Percentiles rank a stretch among this genome's conserved stretches.
These are phyloP conservation scores for Suillus sp. DNA, from an alignment of 768 basidiomycete genomes.

Conservation along the genomic window DNA sequence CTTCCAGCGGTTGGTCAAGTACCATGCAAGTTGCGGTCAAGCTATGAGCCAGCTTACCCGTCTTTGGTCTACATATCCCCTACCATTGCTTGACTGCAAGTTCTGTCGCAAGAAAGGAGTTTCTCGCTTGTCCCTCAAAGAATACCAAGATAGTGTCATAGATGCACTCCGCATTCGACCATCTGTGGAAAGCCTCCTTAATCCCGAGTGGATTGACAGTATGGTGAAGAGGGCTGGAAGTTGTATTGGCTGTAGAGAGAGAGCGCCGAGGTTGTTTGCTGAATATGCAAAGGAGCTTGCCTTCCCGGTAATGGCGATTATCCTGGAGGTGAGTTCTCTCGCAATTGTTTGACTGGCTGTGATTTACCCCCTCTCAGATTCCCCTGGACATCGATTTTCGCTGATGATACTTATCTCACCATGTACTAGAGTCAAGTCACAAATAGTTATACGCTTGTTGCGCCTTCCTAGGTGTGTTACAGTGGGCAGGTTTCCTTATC, in stretches of 20 bases:
- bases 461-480: neutral
- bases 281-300: slow-evolving; percentile 33
- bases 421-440: neutral
- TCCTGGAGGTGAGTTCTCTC: slow-evolving; percentile 29
- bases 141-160: slow-evolving; percentile 37
- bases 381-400: slow-evolving; percentile 10
- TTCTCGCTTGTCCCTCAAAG: slow-evolving; percentile 33
- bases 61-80: slow-evolving; percentile 34
- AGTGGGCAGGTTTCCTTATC: neutral
- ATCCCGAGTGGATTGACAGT: slow-evolving; percentile 33
- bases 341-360: neutral
- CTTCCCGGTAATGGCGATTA: slow-evolving; percentile 29
- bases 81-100: slow-evolving; percentile 36
- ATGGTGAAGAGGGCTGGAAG: slow-evolving; percentile 35
- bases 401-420: neutral
- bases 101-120: slow-evolving; percentile 38
- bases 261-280: slow-evolving; percentile 32
- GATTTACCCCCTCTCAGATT: slow-evolving; percentile 2
- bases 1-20: slow-evolving; percentile 39
- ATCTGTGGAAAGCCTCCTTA: slow-evolving; percentile 33
- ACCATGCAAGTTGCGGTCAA: slow-evolving; percentile 36
- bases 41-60: slow-evolving; percentile 36
- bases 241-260: slow-evolving; percentile 31
- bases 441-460: neutral
- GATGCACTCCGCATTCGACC: slow-evolving; percentile 35